A percentile compares a stretch with the other conserved stretches of the same genome.
Conservation (phyloP, 1,284 basidiomycete species). For the Boletus sp. region DNA sequence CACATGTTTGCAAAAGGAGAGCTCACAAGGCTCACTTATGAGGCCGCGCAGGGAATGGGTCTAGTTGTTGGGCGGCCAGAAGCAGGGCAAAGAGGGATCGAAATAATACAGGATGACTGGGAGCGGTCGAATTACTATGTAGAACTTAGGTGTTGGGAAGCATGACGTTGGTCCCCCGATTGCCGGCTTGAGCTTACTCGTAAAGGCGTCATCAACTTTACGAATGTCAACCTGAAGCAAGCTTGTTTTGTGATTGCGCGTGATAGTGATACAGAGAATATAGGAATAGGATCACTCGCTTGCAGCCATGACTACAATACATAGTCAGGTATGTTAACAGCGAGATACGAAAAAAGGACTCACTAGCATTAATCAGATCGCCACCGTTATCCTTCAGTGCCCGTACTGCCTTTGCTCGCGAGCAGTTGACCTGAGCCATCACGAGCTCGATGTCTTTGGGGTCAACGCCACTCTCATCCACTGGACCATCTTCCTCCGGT, state of each 20-base stretch:
- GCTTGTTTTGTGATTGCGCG: slow-evolving; percentile 24
- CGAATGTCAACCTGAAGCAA: slow-evolving; percentile 9
- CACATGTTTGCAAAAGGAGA: slow-evolving; percentile 88
- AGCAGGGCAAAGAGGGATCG: slow-evolving; percentile 41
- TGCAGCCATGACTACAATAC: slow-evolving; percentile 32
- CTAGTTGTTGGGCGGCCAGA: slow-evolving; percentile 44
- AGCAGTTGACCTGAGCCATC: slow-evolving; percentile 80
- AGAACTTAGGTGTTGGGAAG: slow-evolving; percentile 61
- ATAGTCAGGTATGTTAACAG: slow-evolving; percentile 51
- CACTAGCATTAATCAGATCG: slow-evolving; percentile 92
- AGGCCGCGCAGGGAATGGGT: slow-evolving; percentile 60
- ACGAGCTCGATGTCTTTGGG: slow-evolving; percentile 95
- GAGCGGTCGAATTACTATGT: slow-evolving; percentile 83
- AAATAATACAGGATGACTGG: slow-evolving; percentile 77
- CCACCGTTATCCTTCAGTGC: slow-evolving; percentile 86
- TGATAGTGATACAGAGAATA: slow-evolving; percentile 27
- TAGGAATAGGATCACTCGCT: slow-evolving; percentile 28
- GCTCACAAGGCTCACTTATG: slow-evolving; percentile 54
- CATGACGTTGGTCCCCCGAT: slow-evolving; percentile 12
- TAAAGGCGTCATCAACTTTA: background rate
- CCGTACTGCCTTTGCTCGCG: slow-evolving; percentile 83
- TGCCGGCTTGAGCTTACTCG: slow-evolving; percentile 1
- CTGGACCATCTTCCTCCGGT: slow-evolving; percentile 70
- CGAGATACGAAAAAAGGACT: slow-evolving; percentile 37
- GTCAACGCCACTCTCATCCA: slow-evolving; percentile 82